Conservation (phyloP, 2,329 filamentous ascomycete genomes). For the Beauveria scarabaeidicola region DNA sequence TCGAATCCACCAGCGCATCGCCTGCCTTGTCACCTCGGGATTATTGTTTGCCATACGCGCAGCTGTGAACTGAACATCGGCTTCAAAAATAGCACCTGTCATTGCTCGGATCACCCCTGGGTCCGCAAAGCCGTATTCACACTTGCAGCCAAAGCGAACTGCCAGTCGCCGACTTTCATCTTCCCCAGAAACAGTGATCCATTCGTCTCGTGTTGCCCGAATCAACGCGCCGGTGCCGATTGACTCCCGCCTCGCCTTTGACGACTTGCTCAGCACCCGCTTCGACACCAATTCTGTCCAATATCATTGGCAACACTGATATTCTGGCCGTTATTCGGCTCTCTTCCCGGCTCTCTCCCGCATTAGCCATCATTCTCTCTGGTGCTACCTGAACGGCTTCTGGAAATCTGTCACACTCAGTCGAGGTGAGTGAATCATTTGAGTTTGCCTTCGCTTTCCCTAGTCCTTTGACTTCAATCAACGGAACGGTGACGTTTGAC, state of each 20-base stretch:
- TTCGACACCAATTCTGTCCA: conserved; percentile 23
- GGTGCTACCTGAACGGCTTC: conserved; percentile 12
- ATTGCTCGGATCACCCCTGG: conserved; percentile 6
- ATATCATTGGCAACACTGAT: conserved; percentile 29
- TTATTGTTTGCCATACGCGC: not conserved
- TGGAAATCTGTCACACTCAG: conserved; percentile 20
- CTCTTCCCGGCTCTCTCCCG: conserved; percentile 15
- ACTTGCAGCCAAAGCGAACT: conserved; percentile 4
- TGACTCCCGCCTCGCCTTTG: conserved; percentile 22
- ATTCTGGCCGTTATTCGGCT: conserved; percentile 25
- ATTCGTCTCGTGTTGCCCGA: conserved; percentile 23
- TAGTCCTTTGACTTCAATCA: not conserved
- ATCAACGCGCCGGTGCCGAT: conserved; percentile 27
- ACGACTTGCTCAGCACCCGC: conserved; percentile 20
- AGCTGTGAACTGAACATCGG: not conserved
- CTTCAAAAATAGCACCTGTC: not conserved
- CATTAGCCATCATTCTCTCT: conserved; percentile 17
- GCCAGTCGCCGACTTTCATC: conserved; percentile 13
- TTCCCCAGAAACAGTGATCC: conserved; percentile 18
- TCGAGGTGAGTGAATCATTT: conserved; percentile 25
- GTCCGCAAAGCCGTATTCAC: conserved; percentile 8
- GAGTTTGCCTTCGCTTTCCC: conserved; percentile 10
- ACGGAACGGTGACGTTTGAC: not conserved
- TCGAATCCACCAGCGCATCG: not conserved
- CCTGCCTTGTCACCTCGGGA: not conserved